Evolutionary conservation across 1,139 yeast genomes (phyloP), one percentile per base, ranked within the genome.

Genomic region (Magnusiomyces clavatus): DNA sequence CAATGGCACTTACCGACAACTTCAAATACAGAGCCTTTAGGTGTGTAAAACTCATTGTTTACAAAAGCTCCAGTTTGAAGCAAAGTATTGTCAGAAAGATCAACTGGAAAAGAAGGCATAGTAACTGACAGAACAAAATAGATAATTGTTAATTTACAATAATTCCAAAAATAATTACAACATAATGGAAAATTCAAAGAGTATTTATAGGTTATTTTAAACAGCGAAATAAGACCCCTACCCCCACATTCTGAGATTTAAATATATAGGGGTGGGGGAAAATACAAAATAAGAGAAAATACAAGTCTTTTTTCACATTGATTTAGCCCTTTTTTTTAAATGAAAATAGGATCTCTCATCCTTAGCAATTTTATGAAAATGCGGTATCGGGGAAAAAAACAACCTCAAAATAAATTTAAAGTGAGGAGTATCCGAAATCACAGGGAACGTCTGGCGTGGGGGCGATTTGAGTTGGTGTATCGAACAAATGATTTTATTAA

Each of bases 41-140:
- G 56, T 14, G 54, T 43, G 57, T 83, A 82, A 62, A 82, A 86
- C 67, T 84, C 85, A 66, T 83, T 83, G 72, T 85, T 82, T 66
- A 86, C 83, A 75, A 85, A 86, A 62, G 85, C 74, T 54, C 94
- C 94, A 56, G 94, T 94, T 67, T 84, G 86, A 29, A 43, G 42
- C 29, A 53, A 38, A 17, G 20, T 40, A 35, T 46, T 37, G 38
- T 53, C 50, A 11, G 29, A 16, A 6, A 50, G 35, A 17, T 43
- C n/a, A 14, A 50, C 16, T 24, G 43, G 38, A 11, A 34, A 20
- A 12, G 19, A n/a, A 19, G 20, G 31, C n/a, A 16, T n/a, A 4
- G 4, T 41, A 17, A n/a, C 12, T n/a, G 24, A 41, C 12, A 13
- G n/a, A 6, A 19, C 6, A 40, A 11, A 20, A 40, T 17, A 10